phyloP scores from a whole-genome alignment of 2,329 filamentous ascomycete species.

The Aureobasidium lini region DNA sequence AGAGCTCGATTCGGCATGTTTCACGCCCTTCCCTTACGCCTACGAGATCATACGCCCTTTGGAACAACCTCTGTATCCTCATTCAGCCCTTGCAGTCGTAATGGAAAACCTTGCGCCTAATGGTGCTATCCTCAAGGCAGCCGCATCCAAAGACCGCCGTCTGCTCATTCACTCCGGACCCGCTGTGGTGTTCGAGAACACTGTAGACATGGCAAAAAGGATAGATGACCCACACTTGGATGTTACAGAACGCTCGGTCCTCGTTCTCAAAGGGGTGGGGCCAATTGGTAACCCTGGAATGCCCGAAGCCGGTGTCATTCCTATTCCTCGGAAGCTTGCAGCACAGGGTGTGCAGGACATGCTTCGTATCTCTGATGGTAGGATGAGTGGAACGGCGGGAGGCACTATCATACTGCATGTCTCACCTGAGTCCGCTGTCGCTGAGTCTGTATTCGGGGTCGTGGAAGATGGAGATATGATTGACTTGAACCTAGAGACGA shows the following conservation, averaged over 20 bases:
- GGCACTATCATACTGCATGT: conserved; percentile 49
- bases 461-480: conserved; percentile 43
- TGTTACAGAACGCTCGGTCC: conserved; percentile 38
- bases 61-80: conserved; percentile 37
- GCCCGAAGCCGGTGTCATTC: conserved; percentile 47
- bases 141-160: conserved; percentile 40
- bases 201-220: conserved; percentile 37
- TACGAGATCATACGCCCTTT: conserved; percentile 39
- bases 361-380: conserved; percentile 46
- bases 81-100: conserved; percentile 40
- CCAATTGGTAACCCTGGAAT: conserved; percentile 47
- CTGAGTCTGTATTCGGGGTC: conserved; percentile 42
- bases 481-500: conserved; percentile 36
- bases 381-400: conserved; percentile 50
- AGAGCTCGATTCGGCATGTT: conserved; percentile 35
- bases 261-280: conserved; percentile 44
- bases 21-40: conserved; percentile 35
- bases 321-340: conserved; percentile 44
- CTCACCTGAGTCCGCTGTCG: conserved; percentile 43
- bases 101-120: conserved; percentile 42
- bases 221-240: conserved; percentile 40
- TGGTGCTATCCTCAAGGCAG: conserved; percentile 44
- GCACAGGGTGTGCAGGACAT: conserved; percentile 44
- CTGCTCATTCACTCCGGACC: conserved; percentile 39
- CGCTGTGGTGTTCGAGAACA: conserved; percentile 43